Evolutionary conservation across 2,329 filamentous ascomycete genomes (phyloP), one percentile per base, ranked within the genome.

Genomic region (Aspergillus hiratsukae): DNA sequence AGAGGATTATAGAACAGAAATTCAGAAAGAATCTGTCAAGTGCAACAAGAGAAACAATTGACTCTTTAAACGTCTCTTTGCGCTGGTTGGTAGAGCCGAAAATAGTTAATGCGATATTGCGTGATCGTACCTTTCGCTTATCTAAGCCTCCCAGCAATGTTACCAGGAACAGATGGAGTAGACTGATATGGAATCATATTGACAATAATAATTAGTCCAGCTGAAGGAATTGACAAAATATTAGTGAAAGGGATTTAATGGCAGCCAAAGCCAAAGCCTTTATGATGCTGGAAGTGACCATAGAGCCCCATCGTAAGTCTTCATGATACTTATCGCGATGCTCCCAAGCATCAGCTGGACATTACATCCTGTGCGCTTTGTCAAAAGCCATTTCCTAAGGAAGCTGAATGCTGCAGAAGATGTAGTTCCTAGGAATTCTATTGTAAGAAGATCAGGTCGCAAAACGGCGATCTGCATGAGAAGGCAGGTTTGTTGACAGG

Each of bases 71-170:
- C 62, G 64, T 62, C 58, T 56, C 54, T 61, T 54, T 28, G 46
- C 43, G n/a, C 11, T 28, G 28, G 28, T 46, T 41, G 23, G 21
- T 46, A 45, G 45, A 49, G 28, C 66, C 65, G 58, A 59, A 69
- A 59, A 61, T 55, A 62, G 68, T 64, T 69, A 70, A 63, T 51
- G 57, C 60, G 54, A 61, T 64, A 68, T 68, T 64, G 67, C 68
- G 68, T 69, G 67, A 66, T 70, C 55, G 55, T 60, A 48, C 46
- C 21, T 28, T 9, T 25, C 35, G 61, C 61, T 66, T 65, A 66
- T 53, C 49, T 66, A 65, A 65, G 48, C 55, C 11, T n/a, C 11
- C 28, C 35, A 28, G 31, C n/a, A 53, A n/a, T 14, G 9, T 51
- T n/a, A 11, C 21, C 27, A 27, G 27, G 25, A 19, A 19, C 21